Base-by-base conservation (phyloP, 441 rosid genomes). In the Arabidopsis hybrid region DNA sequence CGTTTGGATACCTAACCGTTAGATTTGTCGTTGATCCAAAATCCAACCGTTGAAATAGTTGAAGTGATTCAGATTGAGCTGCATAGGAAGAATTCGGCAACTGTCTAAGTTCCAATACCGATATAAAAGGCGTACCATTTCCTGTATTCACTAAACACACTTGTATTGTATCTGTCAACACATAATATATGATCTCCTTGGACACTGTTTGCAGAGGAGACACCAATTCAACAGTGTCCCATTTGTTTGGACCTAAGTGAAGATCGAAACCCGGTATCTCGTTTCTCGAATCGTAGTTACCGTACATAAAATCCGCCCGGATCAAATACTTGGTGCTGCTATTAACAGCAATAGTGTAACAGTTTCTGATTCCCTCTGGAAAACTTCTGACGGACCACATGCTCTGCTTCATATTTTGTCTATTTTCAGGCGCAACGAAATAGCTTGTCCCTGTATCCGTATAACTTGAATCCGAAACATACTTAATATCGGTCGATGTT, bases 121-220 rank as follows among this genome's bases (percentile, higher is more conserved):
- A 78, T n/a, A 78, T 63, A 56, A 78, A 78, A 62, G 81, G 81
- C 40, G 78, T 67, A 47, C 81, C 81, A 7, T 53, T 40, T 0
- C 81, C 81, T 61, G 78, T 78, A 50, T 78, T 73, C 62, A 78
- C 81, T 35, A 78, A 50, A 73, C 81, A 78, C 66, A 87, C 78
- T 47, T 80, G 66, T 45, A 80, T 26, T 31, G 74, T 50, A 40
- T 80, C 75, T 12, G 65, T 45, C 11, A 60, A 49, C 0, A 65
- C 60, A 8, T 40, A 18, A 31, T 84, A 74, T 46, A 89, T 78
- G 50, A 89, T 83, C 78, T 89, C 92, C 51, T 45, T 69, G 17
- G 52, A 11, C 0, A 56, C 14, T 40, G 36, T 26, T 7, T 62
- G 32, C 3, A 67, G 13, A 7, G 72, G 63, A 56, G 83, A 65